These are phyloP conservation scores for Pseudophaeomoniella oleicola DNA, from an alignment of 2,329 filamentous ascomycete genomes.

Conservation along the genomic window DNA sequence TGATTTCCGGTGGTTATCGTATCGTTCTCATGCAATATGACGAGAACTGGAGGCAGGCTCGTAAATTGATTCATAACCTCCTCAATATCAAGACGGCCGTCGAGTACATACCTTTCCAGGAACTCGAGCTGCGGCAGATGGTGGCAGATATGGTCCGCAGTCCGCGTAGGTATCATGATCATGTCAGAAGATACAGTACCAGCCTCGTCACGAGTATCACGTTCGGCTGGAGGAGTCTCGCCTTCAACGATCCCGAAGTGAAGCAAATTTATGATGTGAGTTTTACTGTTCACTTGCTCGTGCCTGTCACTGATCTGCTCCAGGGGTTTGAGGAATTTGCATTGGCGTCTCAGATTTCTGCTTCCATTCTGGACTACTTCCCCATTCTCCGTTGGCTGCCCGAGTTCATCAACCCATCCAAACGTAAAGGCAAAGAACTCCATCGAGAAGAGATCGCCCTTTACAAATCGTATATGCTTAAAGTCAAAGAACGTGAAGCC, in stretches of 20 bases:
- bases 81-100: conserved; percentile 9
- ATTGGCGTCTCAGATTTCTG: conserved; percentile 4
- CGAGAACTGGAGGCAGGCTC: conserved; percentile 10
- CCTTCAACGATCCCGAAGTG: too few species aligned
- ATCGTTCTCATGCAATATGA: conserved; percentile 11
- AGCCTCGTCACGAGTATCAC: too few species aligned
- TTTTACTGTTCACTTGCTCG: too few species aligned
- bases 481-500: conserved; percentile 3
- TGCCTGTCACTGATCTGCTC: conserved; percentile 9
- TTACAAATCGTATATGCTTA: conserved; percentile 7
- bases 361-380: conserved; percentile 7
- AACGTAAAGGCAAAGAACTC: conserved; percentile 4
- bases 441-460: conserved; percentile 6
- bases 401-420: conserved; percentile 5
- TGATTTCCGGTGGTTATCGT: conserved; percentile 9
- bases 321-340: conserved; percentile 7
- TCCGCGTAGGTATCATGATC: too few species aligned
- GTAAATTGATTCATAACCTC: conserved; percentile 11
- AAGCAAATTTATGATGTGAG: too few species aligned
- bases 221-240: too few species aligned
- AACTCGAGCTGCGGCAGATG: too few species aligned
- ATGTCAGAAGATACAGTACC: too few species aligned
- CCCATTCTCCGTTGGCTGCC: conserved; percentile 8
- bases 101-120: too few species aligned
- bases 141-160: too few species aligned